Percentiles rank a stretch among this genome's conserved stretches.
Conservation (phyloP, 768 basidiomycete genomes). For the Dendrothele bispora region DNA sequence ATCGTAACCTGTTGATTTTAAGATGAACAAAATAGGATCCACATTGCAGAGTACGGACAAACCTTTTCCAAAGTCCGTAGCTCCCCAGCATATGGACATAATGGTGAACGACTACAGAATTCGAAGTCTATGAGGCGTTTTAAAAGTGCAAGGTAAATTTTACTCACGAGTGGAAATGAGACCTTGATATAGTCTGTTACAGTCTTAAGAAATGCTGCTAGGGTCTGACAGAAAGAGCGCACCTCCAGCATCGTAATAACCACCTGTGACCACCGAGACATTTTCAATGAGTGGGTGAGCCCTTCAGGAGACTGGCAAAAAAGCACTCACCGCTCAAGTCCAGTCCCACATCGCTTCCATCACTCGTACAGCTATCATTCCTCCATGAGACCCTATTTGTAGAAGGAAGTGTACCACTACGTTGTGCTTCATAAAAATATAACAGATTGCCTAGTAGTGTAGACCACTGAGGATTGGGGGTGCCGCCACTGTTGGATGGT, state of each 20-base stretch:
- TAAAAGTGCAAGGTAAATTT: neutral
- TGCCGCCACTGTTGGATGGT: conserved; percentile 26
- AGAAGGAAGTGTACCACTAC: conserved; percentile 71
- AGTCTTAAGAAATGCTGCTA: neutral
- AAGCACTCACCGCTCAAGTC: conserved; percentile 63
- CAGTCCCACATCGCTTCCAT: conserved; percentile 71
- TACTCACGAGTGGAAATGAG: conserved; percentile 75
- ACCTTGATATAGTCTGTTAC: conserved; percentile 81
- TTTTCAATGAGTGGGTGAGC: neutral
- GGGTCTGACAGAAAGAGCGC: conserved; percentile 3
- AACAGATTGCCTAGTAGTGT: conserved; percentile 76
- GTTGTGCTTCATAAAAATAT: conserved; percentile 91
- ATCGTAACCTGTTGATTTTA: conserved; percentile 62
- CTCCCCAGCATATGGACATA: conserved; percentile 91
- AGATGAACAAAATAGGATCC: conserved; percentile 3
- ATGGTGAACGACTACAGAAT: conserved; percentile 67
- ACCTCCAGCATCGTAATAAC: conserved; percentile 95
- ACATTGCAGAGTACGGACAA: neutral
- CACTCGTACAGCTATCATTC: conserved; percentile 75
- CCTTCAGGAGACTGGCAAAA: neutral
- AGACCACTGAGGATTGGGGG: conserved; percentile 80
- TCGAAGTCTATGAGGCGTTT: conserved; percentile 1
- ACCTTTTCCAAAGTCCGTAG: conserved; percentile 81
- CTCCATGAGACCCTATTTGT: conserved; percentile 83
- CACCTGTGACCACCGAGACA: conserved; percentile 36